A percentile compares a stretch with the other conserved stretches of the same genome.
Conservation (phyloP, 1,139 yeast species). For the Blastobotrys apis region DNA sequence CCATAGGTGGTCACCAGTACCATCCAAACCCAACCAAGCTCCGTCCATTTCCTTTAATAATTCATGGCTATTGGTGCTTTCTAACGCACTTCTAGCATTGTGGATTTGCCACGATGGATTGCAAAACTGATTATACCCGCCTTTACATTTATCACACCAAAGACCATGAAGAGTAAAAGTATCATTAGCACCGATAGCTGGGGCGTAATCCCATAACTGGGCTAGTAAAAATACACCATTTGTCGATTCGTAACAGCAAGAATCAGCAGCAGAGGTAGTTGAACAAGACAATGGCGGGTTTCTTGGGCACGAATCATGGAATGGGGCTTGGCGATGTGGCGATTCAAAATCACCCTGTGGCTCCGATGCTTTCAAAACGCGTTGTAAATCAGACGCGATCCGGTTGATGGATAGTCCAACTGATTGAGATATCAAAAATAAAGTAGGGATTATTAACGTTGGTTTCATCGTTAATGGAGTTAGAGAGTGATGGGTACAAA, state of each 20-base stretch:
- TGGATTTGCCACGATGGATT: conserved; percentile 54
- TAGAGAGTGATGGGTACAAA: too few relatives aligned
- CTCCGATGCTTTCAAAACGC: too few relatives aligned
- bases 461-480: too few relatives aligned
- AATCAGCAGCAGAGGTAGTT: conserved; percentile 32
- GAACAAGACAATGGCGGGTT: conserved; percentile 67
- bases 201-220: conserved; percentile 91
- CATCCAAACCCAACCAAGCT: conserved; percentile 76
- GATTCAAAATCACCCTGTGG: conserved; percentile 7
- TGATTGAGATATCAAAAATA: too few relatives aligned
- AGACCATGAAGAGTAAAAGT: conserved; percentile 80
- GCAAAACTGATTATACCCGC: conserved; percentile 74
- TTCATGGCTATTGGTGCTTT: conserved; percentile 41
- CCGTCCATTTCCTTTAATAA: conserved; percentile 55
- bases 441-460: too few relatives aligned
- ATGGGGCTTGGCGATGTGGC: conserved; percentile 10
- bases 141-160: conserved; percentile 83
- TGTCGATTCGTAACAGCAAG: conserved; percentile 86
- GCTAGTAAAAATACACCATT: conserved; percentile 83
- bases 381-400: too few relatives aligned
- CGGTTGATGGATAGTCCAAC: too few relatives aligned
- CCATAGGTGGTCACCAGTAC: conserved; percentile 78
- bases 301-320: conserved; percentile 49
- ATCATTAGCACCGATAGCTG: conserved; percentile 74
- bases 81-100: conserved; percentile 52